phyloP scores from a whole-genome alignment of 2,329 filamentous ascomycete species.

The Pseudocercospora eumusae region DNA sequence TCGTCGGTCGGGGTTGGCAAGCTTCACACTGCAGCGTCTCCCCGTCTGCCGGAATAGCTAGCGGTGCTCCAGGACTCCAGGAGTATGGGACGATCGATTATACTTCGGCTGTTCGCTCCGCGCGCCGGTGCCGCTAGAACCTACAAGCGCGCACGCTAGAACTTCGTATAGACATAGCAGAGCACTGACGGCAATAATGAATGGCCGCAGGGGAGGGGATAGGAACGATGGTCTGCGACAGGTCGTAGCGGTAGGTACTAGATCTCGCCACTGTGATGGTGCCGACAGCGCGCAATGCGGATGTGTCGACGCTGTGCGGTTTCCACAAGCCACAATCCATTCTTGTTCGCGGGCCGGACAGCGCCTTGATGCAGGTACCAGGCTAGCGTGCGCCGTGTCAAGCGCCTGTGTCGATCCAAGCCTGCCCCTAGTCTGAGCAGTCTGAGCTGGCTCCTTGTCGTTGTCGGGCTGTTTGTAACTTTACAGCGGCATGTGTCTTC shows the following conservation, averaged over 20 bases:
- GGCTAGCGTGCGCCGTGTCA: conserved; percentile 12
- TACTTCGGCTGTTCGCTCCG: conserved; percentile 6
- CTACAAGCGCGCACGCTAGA: conserved; percentile 4
- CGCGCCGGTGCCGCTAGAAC: conserved; percentile 8
- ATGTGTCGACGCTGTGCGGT: conserved; percentile 2
- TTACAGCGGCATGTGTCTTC: conserved; percentile 8
- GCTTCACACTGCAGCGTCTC: conserved; percentile 1
- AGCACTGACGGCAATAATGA: neutral
- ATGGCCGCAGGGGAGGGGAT: neutral
- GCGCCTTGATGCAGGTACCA: conserved; percentile 10
- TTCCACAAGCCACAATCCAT: conserved; percentile 9
- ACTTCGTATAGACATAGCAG: conserved; percentile 3
- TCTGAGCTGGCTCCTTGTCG: conserved; percentile 4
- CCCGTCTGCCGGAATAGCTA: conserved; percentile 9
- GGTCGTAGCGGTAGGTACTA: too few relatives aligned
- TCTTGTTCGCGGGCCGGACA: conserved; percentile 6
- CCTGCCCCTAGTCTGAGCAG: conserved; percentile 3
- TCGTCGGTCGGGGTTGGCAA: conserved; percentile 11
- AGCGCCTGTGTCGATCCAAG: conserved; percentile 10
- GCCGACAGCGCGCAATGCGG: conserved; percentile 4
- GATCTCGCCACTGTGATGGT: neutral
- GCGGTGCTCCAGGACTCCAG: neutral
- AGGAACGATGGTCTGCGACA: neutral
- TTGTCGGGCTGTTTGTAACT: conserved; percentile 12
- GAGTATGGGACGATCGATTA: conserved; percentile 11